phyloP scores from a whole-genome alignment of 208 protist species.

The Leishmania braziliensis region DNA sequence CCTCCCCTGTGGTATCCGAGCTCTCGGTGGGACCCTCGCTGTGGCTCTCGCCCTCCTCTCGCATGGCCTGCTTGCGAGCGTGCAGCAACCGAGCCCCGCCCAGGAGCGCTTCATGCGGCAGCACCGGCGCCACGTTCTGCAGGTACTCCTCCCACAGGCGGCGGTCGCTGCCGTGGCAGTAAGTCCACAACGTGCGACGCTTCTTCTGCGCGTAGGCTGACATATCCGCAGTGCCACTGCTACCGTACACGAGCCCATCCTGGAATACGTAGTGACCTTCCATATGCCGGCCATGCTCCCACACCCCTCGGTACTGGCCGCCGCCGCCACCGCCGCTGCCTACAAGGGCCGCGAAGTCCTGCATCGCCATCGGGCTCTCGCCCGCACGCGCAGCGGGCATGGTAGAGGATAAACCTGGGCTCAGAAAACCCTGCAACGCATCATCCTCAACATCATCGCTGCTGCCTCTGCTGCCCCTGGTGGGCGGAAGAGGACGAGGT shows the following conservation, averaged over 20 bases:
- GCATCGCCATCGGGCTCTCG: not conserved
- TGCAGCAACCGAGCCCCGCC: slow-evolving; percentile 42
- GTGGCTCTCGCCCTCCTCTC: not conserved
- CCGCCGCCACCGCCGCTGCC: slow-evolving; percentile 28
- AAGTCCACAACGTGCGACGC: slow-evolving; percentile 54
- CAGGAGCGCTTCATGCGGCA: slow-evolving; percentile 69
- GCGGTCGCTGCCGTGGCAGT: slow-evolving; percentile 80
- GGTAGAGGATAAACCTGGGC: not conserved
- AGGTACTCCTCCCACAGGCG: slow-evolving; percentile 88
- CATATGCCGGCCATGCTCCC: slow-evolving; percentile 73
- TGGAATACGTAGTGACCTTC: slow-evolving; percentile 82
- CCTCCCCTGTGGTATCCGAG: slow-evolving; percentile 2
- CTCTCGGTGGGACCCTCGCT: slow-evolving; percentile 2
- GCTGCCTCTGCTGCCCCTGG: not conserved
- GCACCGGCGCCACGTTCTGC: slow-evolving; percentile 74
- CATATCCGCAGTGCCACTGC: slow-evolving; percentile 9
- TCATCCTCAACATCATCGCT: not conserved
- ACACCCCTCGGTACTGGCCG: slow-evolving; percentile 86
- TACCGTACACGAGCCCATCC: slow-evolving; percentile 81
- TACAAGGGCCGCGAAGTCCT: not conserved
- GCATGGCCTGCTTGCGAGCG: slow-evolving; percentile 10
- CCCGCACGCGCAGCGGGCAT: not conserved
- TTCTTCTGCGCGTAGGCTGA: slow-evolving; percentile 10
- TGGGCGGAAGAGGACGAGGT: no score
- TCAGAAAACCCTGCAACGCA: slow-evolving; percentile 21